Percentiles rank a stretch among this genome's conserved stretches.
phyloP scores from a whole-genome alignment of 177 flowering plant genomes.

The Tripterygium wilfordii region DNA sequence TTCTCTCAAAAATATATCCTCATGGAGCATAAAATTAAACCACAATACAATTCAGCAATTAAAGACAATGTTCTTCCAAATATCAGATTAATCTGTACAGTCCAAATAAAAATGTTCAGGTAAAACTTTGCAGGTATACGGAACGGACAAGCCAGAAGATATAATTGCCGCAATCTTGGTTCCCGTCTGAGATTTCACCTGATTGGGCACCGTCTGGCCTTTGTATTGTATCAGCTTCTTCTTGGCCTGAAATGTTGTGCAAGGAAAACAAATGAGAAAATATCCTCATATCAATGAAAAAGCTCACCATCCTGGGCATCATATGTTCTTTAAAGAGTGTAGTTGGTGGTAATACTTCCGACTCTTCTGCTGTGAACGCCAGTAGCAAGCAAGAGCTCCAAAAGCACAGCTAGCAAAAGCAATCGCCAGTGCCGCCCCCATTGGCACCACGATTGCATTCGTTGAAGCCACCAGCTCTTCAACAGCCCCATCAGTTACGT shows the following conservation, averaged over 20 bases:
- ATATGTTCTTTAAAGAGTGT: conserved; percentile 83
- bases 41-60: no score
- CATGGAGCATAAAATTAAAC: no score
- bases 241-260: conserved; percentile 58
- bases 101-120: no score
- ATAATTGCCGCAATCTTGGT: no score
- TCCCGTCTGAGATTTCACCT: conserved; percentile 3
- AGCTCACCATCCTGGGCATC: conserved; percentile 53
- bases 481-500: conserved; percentile 12
- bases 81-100: no score
- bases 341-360: conserved; percentile 88
- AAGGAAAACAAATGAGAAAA: conserved; percentile 13
- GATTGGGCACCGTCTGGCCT: conserved; percentile 11
- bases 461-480: conserved; percentile 50
- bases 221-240: conserved; percentile 35
- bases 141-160: no score
- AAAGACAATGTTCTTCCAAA: no score
- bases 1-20: no score
- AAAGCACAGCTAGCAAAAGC: conserved; percentile 92
- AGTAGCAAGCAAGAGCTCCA: conserved; percentile 90
- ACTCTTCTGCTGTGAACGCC: conserved; percentile 96
- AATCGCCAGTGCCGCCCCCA: conserved; percentile 89
- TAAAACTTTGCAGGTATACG: no score
- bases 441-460: conserved; percentile 71
- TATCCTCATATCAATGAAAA: conserved; percentile 13